Evolutionary conservation across 2,329 filamentous ascomycete species (phyloP).

Genomic region (Exserohilum rostratum): DNA sequence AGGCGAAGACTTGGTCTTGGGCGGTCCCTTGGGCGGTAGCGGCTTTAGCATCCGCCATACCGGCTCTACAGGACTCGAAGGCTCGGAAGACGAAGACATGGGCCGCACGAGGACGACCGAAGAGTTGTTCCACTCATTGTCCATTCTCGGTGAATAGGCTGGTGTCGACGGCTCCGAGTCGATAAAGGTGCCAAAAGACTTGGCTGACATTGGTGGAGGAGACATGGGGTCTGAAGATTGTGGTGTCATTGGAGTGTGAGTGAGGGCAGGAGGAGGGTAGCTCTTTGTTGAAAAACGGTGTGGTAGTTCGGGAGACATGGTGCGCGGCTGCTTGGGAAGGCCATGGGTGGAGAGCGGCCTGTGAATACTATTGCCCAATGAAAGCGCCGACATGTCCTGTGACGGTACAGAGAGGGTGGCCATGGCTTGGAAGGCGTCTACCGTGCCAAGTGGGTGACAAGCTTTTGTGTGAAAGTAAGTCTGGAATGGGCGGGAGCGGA

Average conservation of each 20-base stretch:
- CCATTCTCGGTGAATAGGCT: constrained; percentile 40
- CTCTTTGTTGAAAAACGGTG: constrained; percentile 38
- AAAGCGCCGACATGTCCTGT: constrained; percentile 28
- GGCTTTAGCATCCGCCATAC: constrained; percentile 43
- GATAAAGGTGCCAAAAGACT: constrained; percentile 45
- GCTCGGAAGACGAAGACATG: constrained; percentile 34
- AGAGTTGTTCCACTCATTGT: constrained; percentile 36
- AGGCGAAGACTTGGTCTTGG: constrained; percentile 6
- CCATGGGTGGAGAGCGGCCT: constrained; percentile 42
- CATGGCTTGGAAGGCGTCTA: constrained; percentile 18
- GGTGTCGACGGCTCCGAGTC: constrained; percentile 48
- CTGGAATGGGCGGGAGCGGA: constrained; percentile 4
- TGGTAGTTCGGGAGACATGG: constrained; percentile 34
- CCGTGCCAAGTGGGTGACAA: constrained; percentile 13
- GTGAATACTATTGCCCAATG: constrained; percentile 29
- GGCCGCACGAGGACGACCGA: constrained; percentile 38
- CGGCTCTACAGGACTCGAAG: constrained; percentile 38
- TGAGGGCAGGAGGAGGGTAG: constrained; percentile 21
- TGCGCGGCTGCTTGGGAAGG: constrained; percentile 40
- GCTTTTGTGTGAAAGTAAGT: constrained; percentile 2
- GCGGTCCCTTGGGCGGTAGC: constrained; percentile 18
- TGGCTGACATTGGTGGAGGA: constrained; percentile 44
- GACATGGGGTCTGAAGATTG: constrained; percentile 35
- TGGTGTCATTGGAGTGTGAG: constrained; percentile 29
- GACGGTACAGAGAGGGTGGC: constrained; percentile 32